phyloP scores from a whole-genome alignment of 192 early-diverging fungal species.

The Funneliformis geosporum region DNA sequence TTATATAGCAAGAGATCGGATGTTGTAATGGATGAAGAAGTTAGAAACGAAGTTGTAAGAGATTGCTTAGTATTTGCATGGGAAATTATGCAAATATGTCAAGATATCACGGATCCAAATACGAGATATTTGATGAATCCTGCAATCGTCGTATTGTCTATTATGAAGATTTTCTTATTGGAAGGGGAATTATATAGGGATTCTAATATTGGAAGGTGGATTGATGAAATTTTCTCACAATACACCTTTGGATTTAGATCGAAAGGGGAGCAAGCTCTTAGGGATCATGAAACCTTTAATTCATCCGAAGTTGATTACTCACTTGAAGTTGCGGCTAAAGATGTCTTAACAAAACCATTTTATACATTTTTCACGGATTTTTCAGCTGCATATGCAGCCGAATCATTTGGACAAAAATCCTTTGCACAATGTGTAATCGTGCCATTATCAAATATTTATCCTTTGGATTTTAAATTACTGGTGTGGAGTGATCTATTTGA shows the following conservation, averaged over 20 bases:
- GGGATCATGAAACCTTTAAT: background rate
- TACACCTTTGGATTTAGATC: background rate
- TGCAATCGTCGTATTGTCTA: conserved; percentile 2
- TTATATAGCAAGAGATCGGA: conserved; percentile 14
- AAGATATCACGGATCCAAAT: background rate
- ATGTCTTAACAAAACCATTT: conserved; percentile 13
- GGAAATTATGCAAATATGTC: background rate
- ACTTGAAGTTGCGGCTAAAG: background rate
- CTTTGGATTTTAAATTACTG: conserved; percentile 5
- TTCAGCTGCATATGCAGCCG: conserved; percentile 1
- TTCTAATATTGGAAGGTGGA: background rate
- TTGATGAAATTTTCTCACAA: conserved; percentile 13
- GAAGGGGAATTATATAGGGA: conserved; percentile 30
- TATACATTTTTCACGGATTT: conserved; percentile 32
- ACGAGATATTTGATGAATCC: conserved; percentile 1
- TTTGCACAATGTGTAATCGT: conserved; percentile 8
- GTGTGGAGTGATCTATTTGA: conserved; percentile 30
- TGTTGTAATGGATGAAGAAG: conserved; percentile 20
- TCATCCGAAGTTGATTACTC: background rate
- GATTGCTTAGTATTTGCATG: conserved; percentile 21
- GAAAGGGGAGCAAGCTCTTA: background rate
- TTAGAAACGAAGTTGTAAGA: background rate
- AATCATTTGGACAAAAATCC: conserved; percentile 27
- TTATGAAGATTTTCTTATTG: conserved; percentile 32
- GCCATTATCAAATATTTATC: conserved; percentile 12